phyloP scores from a whole-genome alignment of 73 alveolate genomes.

The Uronychia binucleata region DNA sequence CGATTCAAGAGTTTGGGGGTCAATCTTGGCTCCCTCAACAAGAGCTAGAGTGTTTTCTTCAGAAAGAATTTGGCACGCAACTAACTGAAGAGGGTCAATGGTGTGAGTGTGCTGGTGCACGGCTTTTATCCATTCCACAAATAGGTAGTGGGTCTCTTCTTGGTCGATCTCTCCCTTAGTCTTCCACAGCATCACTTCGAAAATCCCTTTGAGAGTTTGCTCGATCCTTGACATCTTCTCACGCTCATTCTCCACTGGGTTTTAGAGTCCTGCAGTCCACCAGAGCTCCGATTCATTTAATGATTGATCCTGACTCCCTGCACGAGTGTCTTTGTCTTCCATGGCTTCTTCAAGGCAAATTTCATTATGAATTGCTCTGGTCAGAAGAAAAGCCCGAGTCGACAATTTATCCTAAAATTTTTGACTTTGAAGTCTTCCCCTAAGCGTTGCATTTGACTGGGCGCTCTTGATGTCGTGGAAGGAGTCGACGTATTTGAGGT shows the following conservation, averaged over 20 bases:
- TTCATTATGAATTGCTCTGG: neutral
- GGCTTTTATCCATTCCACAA: neutral
- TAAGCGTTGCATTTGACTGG: too few relatives aligned
- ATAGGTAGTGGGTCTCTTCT: neutral
- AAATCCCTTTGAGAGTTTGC: neutral
- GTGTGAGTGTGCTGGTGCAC: neutral
- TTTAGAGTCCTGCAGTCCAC: too few relatives aligned
- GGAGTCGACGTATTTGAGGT: too few relatives aligned
- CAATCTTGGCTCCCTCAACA: neutral
- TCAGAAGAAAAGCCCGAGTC: neutral
- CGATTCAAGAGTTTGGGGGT: neutral
- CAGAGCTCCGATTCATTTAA: too few relatives aligned
- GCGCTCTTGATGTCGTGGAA: too few relatives aligned
- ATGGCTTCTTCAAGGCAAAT: neutral
- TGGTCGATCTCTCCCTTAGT: neutral
- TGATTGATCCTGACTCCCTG: too few relatives aligned
- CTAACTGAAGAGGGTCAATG: neutral
- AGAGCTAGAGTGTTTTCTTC: neutral
- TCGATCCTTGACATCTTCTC: neutral
- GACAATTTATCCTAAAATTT: neutral
- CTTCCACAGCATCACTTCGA: neutral
- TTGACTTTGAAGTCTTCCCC: too few relatives aligned
- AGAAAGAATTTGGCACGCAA: neutral
- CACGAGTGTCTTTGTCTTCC: too few relatives aligned
- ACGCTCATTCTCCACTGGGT: neutral